A percentile compares a stretch with the other conserved stretches of the same genome.
These are phyloP conservation scores for Penicillium argentinense DNA, from an alignment of 495 filamentous ascomycete species.

Conservation along the genomic window DNA sequence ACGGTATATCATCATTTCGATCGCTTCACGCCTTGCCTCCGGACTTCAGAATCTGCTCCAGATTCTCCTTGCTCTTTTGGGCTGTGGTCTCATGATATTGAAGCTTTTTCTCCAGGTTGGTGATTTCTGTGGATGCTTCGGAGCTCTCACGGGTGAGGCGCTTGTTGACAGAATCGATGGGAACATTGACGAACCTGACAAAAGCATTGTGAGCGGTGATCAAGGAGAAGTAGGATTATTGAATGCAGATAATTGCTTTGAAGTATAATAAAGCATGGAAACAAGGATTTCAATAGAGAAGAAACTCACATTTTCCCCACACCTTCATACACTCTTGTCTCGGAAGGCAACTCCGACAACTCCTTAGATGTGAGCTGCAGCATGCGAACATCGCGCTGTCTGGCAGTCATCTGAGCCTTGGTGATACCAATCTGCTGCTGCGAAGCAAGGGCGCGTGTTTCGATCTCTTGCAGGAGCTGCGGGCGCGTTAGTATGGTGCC, in stretches of 20 bases:
- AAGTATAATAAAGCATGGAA: too few species aligned
- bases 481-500: conserved; percentile 8
- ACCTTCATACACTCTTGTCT: conserved; percentile 87
- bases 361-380: conserved; percentile 86
- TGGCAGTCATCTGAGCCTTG: conserved; percentile 78
- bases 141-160: conserved; percentile 73
- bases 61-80: conserved; percentile 86
- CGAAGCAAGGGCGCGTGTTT: conserved; percentile 78
- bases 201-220: not conserved
- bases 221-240: too few species aligned
- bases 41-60: conserved; percentile 78
- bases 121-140: conserved; percentile 73
- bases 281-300: not conserved
- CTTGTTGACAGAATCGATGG: conserved; percentile 69
- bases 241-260: too few species aligned
- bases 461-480: conserved; percentile 92
- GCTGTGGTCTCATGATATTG: conserved; percentile 93
- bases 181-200: conserved; percentile 79
- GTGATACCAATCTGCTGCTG: conserved; percentile 92
- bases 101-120: conserved; percentile 82
- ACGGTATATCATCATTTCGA: not conserved
- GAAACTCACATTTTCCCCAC: conserved; percentile 84
- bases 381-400: conserved; percentile 86
- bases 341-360: conserved; percentile 69
- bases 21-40: conserved; percentile 37